These are phyloP conservation scores for Hymenoscyphus albidus DNA, from an alignment of 2,329 filamentous ascomycete genomes.

Conservation along the genomic window DNA sequence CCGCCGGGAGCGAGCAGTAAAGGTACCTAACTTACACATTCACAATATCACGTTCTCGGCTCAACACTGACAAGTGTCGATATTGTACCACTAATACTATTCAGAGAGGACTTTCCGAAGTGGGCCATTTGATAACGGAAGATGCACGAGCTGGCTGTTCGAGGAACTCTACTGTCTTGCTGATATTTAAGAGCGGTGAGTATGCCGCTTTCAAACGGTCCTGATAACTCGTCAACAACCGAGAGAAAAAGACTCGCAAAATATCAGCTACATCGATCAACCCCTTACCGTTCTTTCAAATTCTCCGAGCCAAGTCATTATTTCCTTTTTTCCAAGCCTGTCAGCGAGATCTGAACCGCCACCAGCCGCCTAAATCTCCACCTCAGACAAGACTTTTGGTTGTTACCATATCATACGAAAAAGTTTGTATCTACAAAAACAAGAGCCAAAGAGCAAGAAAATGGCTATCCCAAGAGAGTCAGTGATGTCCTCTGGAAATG, in stretches of 20 bases:
- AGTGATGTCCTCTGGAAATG: conserved; percentile 15
- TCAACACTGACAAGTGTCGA: neutral
- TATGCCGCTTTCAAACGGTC: conserved; percentile 39
- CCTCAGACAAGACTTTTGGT: neutral
- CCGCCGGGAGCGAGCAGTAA: neutral
- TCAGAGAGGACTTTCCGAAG: neutral
- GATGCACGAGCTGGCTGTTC: neutral
- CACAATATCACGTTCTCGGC: neutral
- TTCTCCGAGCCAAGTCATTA: conserved; percentile 3
- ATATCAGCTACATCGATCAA: neutral
- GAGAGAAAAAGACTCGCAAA: neutral
- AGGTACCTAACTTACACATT: conserved; percentile 1
- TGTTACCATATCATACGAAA: neutral
- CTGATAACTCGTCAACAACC: conserved; percentile 34
- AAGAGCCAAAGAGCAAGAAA: conserved; percentile 2
- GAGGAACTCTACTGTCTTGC: neutral
- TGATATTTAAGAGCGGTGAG: conserved; percentile 35
- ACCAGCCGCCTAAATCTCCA: neutral
- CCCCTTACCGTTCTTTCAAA: conserved; percentile 1
- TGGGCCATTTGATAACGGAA: neutral
- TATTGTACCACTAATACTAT: neutral
- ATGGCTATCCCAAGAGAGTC: conserved; percentile 5
- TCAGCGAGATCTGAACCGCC: conserved; percentile 1
- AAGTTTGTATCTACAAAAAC: neutral
- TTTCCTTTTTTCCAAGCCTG: conserved; percentile 5